These are phyloP conservation scores for Neofusicoccum parvum DNA, from an alignment of 2,329 filamentous ascomycete genomes.

Conservation along the genomic window DNA sequence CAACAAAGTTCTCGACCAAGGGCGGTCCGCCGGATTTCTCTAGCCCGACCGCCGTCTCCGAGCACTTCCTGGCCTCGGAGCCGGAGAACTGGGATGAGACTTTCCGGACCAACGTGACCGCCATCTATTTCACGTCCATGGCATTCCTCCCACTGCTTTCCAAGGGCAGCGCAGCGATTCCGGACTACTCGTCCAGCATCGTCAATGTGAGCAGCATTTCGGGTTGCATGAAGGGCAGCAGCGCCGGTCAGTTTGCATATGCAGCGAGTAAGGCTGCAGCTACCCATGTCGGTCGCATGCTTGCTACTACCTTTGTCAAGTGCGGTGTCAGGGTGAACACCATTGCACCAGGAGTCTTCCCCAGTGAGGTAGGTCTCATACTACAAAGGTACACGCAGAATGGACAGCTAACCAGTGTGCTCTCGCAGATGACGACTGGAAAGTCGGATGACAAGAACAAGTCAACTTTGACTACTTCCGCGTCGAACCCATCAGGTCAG, in stretches of 20 bases:
- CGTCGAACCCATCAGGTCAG: conserved; percentile 42
- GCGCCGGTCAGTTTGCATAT: conserved; percentile 56
- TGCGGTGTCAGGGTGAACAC: conserved; percentile 48
- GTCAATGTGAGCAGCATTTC: conserved; percentile 58
- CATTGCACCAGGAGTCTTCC: conserved; percentile 50
- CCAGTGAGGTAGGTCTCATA: conserved; percentile 33
- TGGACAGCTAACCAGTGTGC: background rate
- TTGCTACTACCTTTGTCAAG: conserved; percentile 48
- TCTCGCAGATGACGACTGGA: conserved; percentile 51
- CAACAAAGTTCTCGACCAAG: conserved; percentile 52
- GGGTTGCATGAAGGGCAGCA: conserved; percentile 54
- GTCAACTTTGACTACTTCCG: conserved; percentile 43
- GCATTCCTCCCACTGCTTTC: conserved; percentile 58
- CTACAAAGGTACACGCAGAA: background rate
- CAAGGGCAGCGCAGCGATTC: conserved; percentile 49
- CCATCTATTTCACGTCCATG: conserved; percentile 56
- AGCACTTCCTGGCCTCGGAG: conserved; percentile 53
- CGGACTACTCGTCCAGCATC: conserved; percentile 53
- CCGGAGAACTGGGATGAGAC: conserved; percentile 53
- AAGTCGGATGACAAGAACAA: conserved; percentile 51
- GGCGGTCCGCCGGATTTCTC: conserved; percentile 51
- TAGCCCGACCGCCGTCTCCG: conserved; percentile 50
- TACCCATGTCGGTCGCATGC: conserved; percentile 49
- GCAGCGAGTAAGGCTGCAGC: conserved; percentile 53
- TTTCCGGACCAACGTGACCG: conserved; percentile 55